phyloP scores from a whole-genome alignment of 2,329 filamentous ascomycete species.

The Aspergillus transmontanensis region DNA sequence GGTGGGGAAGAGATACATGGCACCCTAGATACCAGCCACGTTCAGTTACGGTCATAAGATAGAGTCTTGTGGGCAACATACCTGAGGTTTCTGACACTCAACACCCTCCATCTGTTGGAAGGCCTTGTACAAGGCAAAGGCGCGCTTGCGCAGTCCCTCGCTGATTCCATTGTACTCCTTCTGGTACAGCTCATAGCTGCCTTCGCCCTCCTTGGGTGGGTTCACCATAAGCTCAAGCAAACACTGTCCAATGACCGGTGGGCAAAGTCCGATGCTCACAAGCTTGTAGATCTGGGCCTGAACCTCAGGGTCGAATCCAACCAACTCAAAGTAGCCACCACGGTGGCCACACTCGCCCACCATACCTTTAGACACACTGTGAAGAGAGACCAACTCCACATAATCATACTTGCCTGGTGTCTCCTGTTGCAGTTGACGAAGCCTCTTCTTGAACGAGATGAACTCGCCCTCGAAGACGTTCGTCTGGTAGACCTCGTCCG shows the following conservation, averaged over 20 bases:
- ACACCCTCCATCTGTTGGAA: constrained; percentile 97
- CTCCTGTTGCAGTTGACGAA: constrained; percentile 76
- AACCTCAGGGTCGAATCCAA: constrained; percentile 83
- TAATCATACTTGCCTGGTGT: constrained; percentile 75
- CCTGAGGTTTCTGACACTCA: constrained; percentile 78
- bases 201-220: constrained; percentile 80
- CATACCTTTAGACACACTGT: constrained; percentile 97
- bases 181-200: constrained; percentile 80
- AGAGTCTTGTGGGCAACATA: constrained; percentile 35
- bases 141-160: constrained; percentile 75
- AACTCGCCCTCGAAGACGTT: constrained; percentile 96
- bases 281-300: constrained; percentile 98
- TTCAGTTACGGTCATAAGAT: background rate
- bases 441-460: constrained; percentile 88
- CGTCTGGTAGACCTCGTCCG: constrained; percentile 98
- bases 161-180: constrained; percentile 84
- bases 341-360: constrained; percentile 97
- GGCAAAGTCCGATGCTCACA: constrained; percentile 93
- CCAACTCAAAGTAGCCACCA: constrained; percentile 95
- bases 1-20: constrained; percentile 98
- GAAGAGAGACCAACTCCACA: constrained; percentile 87
- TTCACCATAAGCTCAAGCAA: constrained; percentile 98
- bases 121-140: constrained; percentile 81
- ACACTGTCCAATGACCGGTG: constrained; percentile 93
- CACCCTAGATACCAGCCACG: constrained; percentile 60